Conservation (phyloP, 2,329 filamentous ascomycete genomes). For the Coniella vitis region DNA sequence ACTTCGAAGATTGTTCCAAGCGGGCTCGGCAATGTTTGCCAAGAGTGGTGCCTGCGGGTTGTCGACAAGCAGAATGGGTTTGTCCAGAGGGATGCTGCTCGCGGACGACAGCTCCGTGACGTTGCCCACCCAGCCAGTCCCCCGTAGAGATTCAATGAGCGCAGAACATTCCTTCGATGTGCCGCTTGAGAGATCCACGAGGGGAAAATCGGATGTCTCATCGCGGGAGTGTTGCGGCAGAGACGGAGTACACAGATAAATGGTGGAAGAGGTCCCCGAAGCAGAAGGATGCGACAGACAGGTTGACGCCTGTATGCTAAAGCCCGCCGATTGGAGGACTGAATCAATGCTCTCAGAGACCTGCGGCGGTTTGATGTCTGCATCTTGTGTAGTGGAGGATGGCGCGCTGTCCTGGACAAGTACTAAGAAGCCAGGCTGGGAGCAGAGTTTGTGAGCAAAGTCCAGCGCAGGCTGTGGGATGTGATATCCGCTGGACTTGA, state of each 20-base stretch:
- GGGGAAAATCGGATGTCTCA: not conserved
- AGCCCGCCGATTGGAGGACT: not conserved
- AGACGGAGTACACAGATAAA: not conserved
- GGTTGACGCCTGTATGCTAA: not conserved
- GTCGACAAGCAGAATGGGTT: not conserved
- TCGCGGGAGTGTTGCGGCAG: not conserved
- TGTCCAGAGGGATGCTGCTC: not conserved
- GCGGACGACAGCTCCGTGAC: not conserved
- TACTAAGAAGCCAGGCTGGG: not conserved
- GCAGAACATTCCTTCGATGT: not conserved
- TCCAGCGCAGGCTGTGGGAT: not conserved
- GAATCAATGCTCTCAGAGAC: not conserved
- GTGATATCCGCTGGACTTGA: not conserved
- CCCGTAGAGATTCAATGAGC: not conserved
- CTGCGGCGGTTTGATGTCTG: not conserved
- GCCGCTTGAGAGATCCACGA: not conserved
- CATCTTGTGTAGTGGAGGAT: not conserved
- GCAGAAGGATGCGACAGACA: no score
- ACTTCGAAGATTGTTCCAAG: not conserved
- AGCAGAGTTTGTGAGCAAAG: no score
- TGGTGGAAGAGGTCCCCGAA: not conserved
- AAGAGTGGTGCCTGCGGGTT: not conserved
- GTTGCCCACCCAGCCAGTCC: not conserved
- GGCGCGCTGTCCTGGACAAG: not conserved
- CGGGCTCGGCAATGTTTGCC: not conserved